Evolutionary conservation across 2,329 filamentous ascomycete genomes (phyloP).

Genomic region (Ophiostoma piceae): DNA sequence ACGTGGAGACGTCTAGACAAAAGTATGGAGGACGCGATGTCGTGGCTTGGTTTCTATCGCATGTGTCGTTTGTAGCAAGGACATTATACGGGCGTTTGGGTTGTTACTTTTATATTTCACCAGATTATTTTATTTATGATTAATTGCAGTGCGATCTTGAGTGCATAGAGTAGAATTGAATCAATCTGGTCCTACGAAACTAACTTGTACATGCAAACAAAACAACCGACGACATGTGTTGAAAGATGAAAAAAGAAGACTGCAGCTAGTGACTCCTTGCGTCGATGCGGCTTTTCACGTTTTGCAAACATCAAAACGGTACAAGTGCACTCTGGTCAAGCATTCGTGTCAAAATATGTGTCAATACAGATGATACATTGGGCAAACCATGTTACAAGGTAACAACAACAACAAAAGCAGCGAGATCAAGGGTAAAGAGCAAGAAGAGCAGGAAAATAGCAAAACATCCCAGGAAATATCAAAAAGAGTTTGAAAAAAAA

Average conservation of each 20-base stretch:
- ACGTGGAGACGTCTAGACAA: slow-evolving; percentile 33
- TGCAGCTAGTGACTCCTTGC: background rate
- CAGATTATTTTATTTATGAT: background rate
- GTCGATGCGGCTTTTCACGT: slow-evolving; percentile 6
- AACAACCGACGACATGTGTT: background rate
- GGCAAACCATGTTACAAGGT: background rate
- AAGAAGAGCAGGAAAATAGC: background rate
- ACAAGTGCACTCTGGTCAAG: background rate
- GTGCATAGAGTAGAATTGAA: slow-evolving; percentile 1
- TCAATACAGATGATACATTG: slow-evolving; percentile 1
- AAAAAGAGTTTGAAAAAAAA: background rate
- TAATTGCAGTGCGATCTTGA: background rate
- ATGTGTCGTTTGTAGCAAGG: background rate
- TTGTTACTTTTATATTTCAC: background rate
- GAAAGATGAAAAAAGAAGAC: background rate
- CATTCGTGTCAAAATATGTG: background rate
- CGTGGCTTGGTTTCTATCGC: background rate
- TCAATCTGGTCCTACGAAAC: background rate
- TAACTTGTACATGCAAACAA: background rate
- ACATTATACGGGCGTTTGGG: slow-evolving; percentile 7
- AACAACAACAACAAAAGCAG: background rate
- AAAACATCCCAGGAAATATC: background rate
- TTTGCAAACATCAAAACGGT: slow-evolving; percentile 2
- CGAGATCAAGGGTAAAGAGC: background rate
- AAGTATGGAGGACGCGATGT: background rate